These are phyloP conservation scores for Ichthyophthirius multifiliis DNA, from an alignment of 169 alveolate genomes.

Conservation along the genomic window DNA sequence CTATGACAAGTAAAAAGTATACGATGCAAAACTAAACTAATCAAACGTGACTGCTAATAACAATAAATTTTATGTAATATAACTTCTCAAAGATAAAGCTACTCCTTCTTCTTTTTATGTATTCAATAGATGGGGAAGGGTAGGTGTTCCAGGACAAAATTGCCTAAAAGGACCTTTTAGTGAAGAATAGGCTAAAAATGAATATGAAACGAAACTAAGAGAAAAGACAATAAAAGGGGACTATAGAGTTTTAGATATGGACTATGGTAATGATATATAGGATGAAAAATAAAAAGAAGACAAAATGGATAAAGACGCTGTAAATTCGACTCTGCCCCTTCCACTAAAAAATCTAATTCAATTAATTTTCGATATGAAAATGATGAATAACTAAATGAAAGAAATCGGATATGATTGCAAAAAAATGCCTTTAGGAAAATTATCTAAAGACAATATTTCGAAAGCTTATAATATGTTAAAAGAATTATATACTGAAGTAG, in stretches of 20 bases:
- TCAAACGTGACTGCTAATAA: conserved; percentile 38
- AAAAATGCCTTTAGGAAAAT: conserved; percentile 83
- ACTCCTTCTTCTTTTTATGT: conserved; percentile 34
- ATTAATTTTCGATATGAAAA: conserved; percentile 73
- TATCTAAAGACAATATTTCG: conserved; percentile 59
- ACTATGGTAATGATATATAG: conserved; percentile 53
- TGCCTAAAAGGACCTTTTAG: conserved; percentile 41
- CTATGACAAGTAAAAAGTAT: conserved; percentile 38
- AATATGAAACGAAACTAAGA: conserved; percentile 39
- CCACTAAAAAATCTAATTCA: conserved; percentile 50
- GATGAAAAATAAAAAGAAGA: conserved; percentile 31
- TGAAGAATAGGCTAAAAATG: conserved; percentile 44
- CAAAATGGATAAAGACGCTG: conserved; percentile 33
- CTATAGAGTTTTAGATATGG: conserved; percentile 64
- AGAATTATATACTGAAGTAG: conserved; percentile 63
- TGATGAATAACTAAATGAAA: conserved; percentile 68
- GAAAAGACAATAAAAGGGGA: conserved; percentile 71
- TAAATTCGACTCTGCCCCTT: conserved; percentile 6
- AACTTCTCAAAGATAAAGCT: conserved; percentile 43
- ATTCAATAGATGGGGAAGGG: conserved; percentile 85
- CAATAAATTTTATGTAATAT: conserved; percentile 31
- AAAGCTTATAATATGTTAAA: conserved; percentile 71
- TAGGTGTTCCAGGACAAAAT: conserved; percentile 73
- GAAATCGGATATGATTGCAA: conserved; percentile 85
- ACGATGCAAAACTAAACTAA: conserved; percentile 43